phyloP scores from a whole-genome alignment of 495 filamentous ascomycete genomes.

The Aspergillus egyptiacus region DNA sequence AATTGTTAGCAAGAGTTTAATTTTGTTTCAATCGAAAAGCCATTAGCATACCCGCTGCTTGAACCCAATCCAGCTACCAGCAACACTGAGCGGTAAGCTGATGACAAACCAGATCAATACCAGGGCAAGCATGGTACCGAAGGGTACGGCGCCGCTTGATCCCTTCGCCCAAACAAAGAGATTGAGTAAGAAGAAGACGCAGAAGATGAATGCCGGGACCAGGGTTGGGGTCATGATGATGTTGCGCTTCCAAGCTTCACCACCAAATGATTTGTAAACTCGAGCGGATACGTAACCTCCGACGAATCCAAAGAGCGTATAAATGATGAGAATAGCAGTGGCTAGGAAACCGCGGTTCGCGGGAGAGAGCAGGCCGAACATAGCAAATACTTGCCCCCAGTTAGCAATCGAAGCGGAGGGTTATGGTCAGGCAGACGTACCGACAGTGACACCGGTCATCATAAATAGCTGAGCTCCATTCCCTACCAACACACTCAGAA shows the following conservation, averaged over 20 bases:
- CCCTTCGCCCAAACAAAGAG: conserved; percentile 90
- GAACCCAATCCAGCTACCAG: conserved; percentile 92
- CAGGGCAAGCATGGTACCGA: conserved; percentile 92
- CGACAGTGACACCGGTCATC: conserved; percentile 91
- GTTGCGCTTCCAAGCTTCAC: conserved; percentile 90
- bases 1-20: conserved; percentile 14
- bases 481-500: conserved; percentile 82
- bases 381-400: conserved; percentile 59
- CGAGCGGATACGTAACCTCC: conserved; percentile 88
- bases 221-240: conserved; percentile 81
- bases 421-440: conserved; percentile 20
- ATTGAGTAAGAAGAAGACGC: conserved; percentile 87
- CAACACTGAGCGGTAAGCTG: conserved; percentile 82
- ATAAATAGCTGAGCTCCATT: conserved; percentile 95
- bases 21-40: background rate
- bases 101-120: conserved; percentile 95
- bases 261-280: conserved; percentile 85
- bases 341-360: conserved; percentile 90
- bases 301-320: conserved; percentile 86
- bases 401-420: conserved; percentile 1
- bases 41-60: conserved; percentile 44
- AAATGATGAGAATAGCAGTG: conserved; percentile 85
- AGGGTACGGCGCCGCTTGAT: conserved; percentile 89
- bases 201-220: conserved; percentile 82
- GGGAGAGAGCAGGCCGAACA: conserved; percentile 90